Evolutionary conservation across 1,139 yeast genomes (phyloP), one percentile per base, ranked within the genome.

Genomic region (Candida anutae): DNA sequence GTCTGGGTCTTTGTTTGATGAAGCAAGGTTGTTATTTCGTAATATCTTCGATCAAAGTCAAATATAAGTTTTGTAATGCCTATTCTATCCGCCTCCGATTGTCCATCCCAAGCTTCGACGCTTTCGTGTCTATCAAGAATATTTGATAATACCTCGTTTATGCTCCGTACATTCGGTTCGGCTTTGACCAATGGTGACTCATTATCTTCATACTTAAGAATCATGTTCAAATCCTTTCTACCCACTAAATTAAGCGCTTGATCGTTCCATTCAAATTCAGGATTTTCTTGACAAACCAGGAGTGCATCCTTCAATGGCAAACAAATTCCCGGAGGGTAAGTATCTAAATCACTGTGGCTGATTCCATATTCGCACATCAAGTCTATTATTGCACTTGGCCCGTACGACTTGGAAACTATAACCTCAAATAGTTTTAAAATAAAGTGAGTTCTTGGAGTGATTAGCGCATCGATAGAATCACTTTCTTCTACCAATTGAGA

Each of bases 11-110:
- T 70, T 0, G 88, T 77, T 13, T 83, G 77, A 45, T 81, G 93
- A 18, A 85, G 53, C 19, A 84, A 50, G 12, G 74, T 69, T 0
- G 84, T 74, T 10, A 82, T 80, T 42, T 88, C 95, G 40, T 73
- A 77, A 46, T 81, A 81, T 29, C 97, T 62, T 31, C 94, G 58
- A 47, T 88, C 97, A 23, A 71, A 66, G 13, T 79, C 77, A 47
- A 85, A 88, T 1, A 88, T 77, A 13, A 82, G 53, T 38, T 73
- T 72, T 1, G 90, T 77, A n/a, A 81, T 67, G 22, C 69, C 69
- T 25, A 76, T 62, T 34, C 80, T 57, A 36, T 78, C 85, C 11
- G 78, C 74, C 45, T 80, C 87, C 3, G 75, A 62, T 33, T 73
- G 77, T 6, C 71, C 78, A 54, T 76, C 82, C 82, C 82, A 74